Conservation (phyloP, 2,329 filamentous ascomycete genomes). For the Epichloe uncinata region DNA sequence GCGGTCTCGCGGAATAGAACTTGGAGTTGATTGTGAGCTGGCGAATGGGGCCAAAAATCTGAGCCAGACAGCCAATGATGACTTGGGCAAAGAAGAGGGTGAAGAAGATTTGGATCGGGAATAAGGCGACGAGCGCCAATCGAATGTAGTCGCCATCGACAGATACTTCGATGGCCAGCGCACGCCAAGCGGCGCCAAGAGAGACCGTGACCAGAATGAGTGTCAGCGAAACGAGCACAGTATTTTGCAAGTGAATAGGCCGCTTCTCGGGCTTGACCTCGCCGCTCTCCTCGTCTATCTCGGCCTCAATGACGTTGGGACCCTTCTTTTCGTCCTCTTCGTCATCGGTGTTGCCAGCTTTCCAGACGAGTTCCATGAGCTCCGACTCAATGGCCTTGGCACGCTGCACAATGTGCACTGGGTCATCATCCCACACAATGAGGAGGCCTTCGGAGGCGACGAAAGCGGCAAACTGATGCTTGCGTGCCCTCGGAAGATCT, state of each 20-base stretch:
- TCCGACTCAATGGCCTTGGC: constrained; percentile 63
- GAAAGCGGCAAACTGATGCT: constrained; percentile 72
- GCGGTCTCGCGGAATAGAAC: constrained; percentile 65
- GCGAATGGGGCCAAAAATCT: constrained; percentile 61
- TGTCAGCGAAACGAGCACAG: constrained; percentile 53
- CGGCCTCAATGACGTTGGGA: constrained; percentile 31
- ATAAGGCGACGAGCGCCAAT: constrained; percentile 50
- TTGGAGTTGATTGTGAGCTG: constrained; percentile 66
- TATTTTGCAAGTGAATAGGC: constrained; percentile 56
- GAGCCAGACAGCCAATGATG: constrained; percentile 60
- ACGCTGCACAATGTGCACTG: constrained; percentile 53
- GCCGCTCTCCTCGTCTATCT: constrained; percentile 61
- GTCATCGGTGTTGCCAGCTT: constrained; percentile 41
- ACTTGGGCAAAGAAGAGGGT: constrained; percentile 72
- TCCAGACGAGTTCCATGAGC: constrained; percentile 67
- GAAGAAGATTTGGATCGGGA: constrained; percentile 66
- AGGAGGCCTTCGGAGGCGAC: constrained; percentile 57
- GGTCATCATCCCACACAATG: constrained; percentile 73
- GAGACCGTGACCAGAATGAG: constrained; percentile 51
- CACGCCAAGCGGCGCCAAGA: constrained; percentile 55
- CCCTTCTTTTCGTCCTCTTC: constrained; percentile 38
- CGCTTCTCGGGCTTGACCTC: constrained; percentile 51
- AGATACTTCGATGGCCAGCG: constrained; percentile 54
- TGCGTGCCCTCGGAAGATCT: constrained; percentile 56
- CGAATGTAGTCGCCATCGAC: constrained; percentile 51